These are phyloP conservation scores for Lycium ferocissimum DNA, from an alignment of 257 asterid genomes.

Conservation along the genomic window DNA sequence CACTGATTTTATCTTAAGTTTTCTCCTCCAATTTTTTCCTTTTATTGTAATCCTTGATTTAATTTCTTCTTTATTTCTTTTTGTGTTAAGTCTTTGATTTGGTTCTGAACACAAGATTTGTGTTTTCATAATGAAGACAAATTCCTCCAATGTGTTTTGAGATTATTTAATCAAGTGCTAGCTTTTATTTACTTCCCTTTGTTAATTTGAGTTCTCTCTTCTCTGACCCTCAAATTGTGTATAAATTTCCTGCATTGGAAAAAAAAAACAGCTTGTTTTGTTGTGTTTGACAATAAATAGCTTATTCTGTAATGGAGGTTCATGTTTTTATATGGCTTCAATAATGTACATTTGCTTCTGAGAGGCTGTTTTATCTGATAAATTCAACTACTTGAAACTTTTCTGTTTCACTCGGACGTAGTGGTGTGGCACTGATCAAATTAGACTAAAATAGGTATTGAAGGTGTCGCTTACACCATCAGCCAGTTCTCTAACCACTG, in stretches of 20 bases:
- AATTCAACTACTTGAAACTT: background rate
- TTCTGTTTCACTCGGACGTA: background rate
- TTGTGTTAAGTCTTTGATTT: slow-evolving; percentile 16
- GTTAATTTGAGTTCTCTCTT: slow-evolving; percentile 1
- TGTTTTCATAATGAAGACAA: background rate
- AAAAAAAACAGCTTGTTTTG: background rate
- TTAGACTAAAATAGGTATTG: background rate
- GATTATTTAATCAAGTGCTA: slow-evolving; percentile 2
- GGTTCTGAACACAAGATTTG: background rate
- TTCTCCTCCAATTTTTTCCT: background rate
- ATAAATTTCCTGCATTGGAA: background rate
- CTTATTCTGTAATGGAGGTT: background rate
- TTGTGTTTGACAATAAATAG: background rate
- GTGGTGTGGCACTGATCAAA: background rate
- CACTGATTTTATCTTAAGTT: background rate
- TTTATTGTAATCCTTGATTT: background rate
- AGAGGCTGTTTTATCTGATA: background rate
- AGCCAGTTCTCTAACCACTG: background rate
- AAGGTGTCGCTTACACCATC: background rate
- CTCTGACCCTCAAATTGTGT: background rate
- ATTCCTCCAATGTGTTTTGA: background rate
- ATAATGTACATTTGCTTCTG: background rate
- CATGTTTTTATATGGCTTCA: background rate
- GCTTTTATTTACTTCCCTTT: background rate
- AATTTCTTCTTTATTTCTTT: background rate